Evolutionary conservation across 2,329 filamentous ascomycete species (phyloP), one percentile per base, ranked within the genome.

Genomic region (Ceratocystis smalleyi): DNA sequence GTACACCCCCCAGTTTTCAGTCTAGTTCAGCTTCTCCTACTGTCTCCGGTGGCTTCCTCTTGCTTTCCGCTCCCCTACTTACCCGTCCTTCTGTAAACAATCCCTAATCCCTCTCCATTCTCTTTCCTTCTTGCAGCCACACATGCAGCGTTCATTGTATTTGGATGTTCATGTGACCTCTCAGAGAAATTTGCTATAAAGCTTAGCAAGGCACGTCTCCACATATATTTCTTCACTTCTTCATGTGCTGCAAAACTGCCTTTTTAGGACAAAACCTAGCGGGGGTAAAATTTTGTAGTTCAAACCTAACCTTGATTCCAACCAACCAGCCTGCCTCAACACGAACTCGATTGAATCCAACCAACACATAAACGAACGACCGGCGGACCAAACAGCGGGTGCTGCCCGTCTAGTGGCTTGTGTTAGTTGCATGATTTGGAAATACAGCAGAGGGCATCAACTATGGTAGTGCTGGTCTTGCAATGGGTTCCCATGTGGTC

Each of bases 61-160:
- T 5, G 5, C 47, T 27, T 27, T 51, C 47, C 45, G 24, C 49
- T 30, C 51, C 22, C 24, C 22, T 55, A 10, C 30, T 24, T 24
- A 30, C 51, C 27, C 51, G 51, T 30, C 22, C 47, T 51, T 27
- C 22, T 51, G 19, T 27, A 24, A 24, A 57, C 27, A 57, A 6
- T 32, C 24, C 51, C 10, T 7, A 17, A 27, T 59, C 67, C 66
- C 70, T 70, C 69, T 64, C 71, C 49, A 24, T 70, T 17, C 72
- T 69, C 68, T 67, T 70, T 19, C 70, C 1, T 30, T 12, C 43
- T 19, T n/a, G 12, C 19, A 6, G 4, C 40, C 22, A 22, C 67
- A 35, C 59, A 30, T 32, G 17, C 24, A 57, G 27, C 27, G 10
- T 5, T 17, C 27, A 32, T 17, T 54, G 35, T 40, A 15, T 40